A percentile compares a stretch with the other conserved stretches of the same genome.
Conservation (phyloP, 306 rosid species). For the Inga leiocalycina region DNA sequence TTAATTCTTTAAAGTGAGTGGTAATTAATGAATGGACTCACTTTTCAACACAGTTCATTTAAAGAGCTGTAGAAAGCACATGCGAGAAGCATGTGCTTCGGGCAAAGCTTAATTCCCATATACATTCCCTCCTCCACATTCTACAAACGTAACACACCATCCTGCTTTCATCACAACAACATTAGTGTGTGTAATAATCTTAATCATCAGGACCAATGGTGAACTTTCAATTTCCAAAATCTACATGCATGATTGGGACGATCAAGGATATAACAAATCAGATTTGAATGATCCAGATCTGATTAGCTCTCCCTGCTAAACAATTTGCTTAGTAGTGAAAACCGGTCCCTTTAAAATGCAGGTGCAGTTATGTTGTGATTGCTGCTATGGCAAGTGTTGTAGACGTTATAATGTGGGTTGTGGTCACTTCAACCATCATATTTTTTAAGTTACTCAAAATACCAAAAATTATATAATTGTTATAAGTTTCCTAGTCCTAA, state of each 20-base stretch:
- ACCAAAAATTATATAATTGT: no score
- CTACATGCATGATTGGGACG: conserved; percentile 34
- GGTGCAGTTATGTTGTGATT: no score
- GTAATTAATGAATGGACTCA: not conserved
- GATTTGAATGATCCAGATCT: no score
- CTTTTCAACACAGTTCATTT: not conserved
- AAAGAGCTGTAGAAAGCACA: conserved; percentile 15
- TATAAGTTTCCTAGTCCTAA: no score
- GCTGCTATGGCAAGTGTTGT: no score
- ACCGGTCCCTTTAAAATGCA: no score
- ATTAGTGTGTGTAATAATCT: conserved; percentile 7
- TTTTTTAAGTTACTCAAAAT: no score
- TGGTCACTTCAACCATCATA: no score
- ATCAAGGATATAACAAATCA: no score
- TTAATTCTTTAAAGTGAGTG: not conserved
- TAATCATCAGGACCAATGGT: not conserved
- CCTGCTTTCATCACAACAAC: not conserved
- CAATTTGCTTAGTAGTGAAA: no score
- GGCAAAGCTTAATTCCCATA: not conserved
- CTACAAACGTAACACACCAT: not conserved
- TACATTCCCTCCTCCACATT: not conserved
- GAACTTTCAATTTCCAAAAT: conserved; percentile 27
- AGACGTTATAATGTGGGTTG: no score
- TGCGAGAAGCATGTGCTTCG: conserved; percentile 41
- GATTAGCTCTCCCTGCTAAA: no score